Conservation (phyloP, 1,139 yeast species). For the Kurtzmaniella quercitrusa region DNA sequence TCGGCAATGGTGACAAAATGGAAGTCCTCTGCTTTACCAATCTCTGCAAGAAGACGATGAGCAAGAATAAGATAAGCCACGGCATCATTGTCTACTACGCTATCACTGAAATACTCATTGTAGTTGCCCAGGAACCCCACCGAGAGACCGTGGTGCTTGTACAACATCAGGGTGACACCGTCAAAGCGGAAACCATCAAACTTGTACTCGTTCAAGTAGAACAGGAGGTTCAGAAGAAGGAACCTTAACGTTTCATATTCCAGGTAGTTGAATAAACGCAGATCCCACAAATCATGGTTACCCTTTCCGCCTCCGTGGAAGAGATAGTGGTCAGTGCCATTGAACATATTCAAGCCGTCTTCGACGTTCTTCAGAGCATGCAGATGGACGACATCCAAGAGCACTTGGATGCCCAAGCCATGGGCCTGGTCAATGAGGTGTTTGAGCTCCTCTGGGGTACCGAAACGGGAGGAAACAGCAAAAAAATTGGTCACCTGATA, state of each 20-base stretch:
- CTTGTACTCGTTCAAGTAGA: slow-evolving; percentile 72
- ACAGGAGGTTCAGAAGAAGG: slow-evolving; percentile 81
- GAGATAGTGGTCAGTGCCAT: slow-evolving; percentile 93
- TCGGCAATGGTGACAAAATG: slow-evolving; percentile 83
- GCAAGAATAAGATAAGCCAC: slow-evolving; percentile 84
- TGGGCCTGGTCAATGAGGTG: slow-evolving; percentile 92
- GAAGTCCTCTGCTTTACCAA: slow-evolving; percentile 38
- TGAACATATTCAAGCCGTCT: slow-evolving; percentile 90
- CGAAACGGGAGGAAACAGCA: slow-evolving; percentile 84
- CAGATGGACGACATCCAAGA: slow-evolving; percentile 91
- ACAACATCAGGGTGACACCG: slow-evolving; percentile 93
- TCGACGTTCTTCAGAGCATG: slow-evolving; percentile 93
- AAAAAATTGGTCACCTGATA: slow-evolving; percentile 92
- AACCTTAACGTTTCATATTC: slow-evolving; percentile 87
- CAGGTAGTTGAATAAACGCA: slow-evolving; percentile 87
- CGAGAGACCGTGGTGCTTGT: slow-evolving; percentile 87
- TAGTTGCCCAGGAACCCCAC: slow-evolving; percentile 90
- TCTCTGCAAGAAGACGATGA: slow-evolving; percentile 62
- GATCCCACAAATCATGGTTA: slow-evolving; percentile 89
- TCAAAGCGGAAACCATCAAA: slow-evolving; percentile 97
- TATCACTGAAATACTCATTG: slow-evolving; percentile 80
- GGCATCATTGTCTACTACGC: slow-evolving; percentile 85
- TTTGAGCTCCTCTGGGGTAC: slow-evolving; percentile 91
- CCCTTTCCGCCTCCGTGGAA: slow-evolving; percentile 90
- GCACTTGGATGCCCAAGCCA: slow-evolving; percentile 76